phyloP scores from a whole-genome alignment of 352 stramenopile genomes.

The Globisporangium parvum region DNA sequence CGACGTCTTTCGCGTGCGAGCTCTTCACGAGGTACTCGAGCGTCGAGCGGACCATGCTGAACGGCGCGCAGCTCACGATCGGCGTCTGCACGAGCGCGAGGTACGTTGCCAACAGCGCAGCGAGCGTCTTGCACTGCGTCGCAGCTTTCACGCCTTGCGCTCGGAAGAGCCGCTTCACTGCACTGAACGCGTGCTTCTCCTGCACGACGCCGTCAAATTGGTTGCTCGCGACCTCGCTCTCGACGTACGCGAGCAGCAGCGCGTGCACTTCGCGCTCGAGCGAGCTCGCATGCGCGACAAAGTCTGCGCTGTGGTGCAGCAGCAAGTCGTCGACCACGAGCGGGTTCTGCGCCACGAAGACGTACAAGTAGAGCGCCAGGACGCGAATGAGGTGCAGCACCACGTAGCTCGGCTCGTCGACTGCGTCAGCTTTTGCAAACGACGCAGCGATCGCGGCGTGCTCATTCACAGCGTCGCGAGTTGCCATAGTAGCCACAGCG shows the following conservation, averaged over 20 bases:
- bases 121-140: conserved; percentile 32
- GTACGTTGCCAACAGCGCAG: conserved; percentile 38
- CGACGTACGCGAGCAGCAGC: conserved; percentile 30
- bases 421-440: background rate
- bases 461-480: background rate
- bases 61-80: conserved; percentile 42
- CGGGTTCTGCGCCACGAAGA: conserved; percentile 37
- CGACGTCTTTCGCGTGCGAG: conserved; percentile 15
- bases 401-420: conserved; percentile 16
- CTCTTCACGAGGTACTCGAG: conserved; percentile 52
- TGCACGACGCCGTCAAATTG: conserved; percentile 58
- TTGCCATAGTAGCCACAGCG: background rate
- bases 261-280: conserved; percentile 31
- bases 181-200: conserved; percentile 41
- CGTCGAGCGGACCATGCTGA: conserved; percentile 52
- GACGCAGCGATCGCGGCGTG: conserved; percentile 3
- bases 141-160: conserved; percentile 26
- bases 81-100: conserved; percentile 32
- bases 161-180: conserved; percentile 50
- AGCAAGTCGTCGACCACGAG: conserved; percentile 33
- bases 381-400: conserved; percentile 61
- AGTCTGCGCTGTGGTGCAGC: conserved; percentile 9
- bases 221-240: conserved; percentile 45
- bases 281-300: conserved; percentile 14
- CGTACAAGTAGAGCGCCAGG: conserved; percentile 55